Conservation (phyloP, 2,329 filamentous ascomycete species). For the Phaeosphaeria sp. region DNA sequence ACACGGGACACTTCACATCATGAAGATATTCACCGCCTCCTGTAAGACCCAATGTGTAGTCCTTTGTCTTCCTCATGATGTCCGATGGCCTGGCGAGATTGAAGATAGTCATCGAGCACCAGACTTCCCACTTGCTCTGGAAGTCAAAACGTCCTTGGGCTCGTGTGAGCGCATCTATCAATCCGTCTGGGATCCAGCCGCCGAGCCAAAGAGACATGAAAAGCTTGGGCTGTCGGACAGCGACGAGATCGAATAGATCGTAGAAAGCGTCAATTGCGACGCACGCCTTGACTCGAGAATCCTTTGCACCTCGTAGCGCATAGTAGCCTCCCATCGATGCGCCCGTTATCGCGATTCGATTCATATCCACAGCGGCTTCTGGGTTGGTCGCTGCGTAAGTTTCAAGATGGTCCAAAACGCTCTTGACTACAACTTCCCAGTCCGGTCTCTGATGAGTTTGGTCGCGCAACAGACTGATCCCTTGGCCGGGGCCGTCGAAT, state of each 20-base stretch:
- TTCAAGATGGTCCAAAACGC: conserved; percentile 28
- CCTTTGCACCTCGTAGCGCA: conserved; percentile 52
- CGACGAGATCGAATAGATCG: conserved; percentile 40
- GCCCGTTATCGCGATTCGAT: conserved; percentile 48
- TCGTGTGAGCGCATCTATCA: not conserved
- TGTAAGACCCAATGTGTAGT: too few species aligned
- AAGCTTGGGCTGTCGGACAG: not conserved
- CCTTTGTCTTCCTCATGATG: too few species aligned
- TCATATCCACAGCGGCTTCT: conserved; percentile 44
- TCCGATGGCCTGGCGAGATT: too few species aligned
- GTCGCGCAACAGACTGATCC: conserved; percentile 38
- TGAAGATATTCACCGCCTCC: too few species aligned
- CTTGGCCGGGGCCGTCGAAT: conserved; percentile 58
- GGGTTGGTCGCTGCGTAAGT: not conserved
- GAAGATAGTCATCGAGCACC: not conserved
- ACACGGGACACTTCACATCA: too few species aligned
- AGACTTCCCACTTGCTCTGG: not conserved
- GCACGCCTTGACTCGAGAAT: conserved; percentile 55
- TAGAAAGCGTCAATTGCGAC: conserved; percentile 50
- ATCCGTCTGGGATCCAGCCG: conserved; percentile 7
- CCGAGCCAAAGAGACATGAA: conserved; percentile 7
- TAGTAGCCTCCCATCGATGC: conserved; percentile 56
- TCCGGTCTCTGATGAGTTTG: conserved; percentile 28
- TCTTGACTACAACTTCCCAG: conserved; percentile 31
- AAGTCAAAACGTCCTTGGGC: not conserved